These are phyloP conservation scores for Phlyctochytrium arcticum DNA, from an alignment of 192 early-diverging fungal species.

Conservation along the genomic window DNA sequence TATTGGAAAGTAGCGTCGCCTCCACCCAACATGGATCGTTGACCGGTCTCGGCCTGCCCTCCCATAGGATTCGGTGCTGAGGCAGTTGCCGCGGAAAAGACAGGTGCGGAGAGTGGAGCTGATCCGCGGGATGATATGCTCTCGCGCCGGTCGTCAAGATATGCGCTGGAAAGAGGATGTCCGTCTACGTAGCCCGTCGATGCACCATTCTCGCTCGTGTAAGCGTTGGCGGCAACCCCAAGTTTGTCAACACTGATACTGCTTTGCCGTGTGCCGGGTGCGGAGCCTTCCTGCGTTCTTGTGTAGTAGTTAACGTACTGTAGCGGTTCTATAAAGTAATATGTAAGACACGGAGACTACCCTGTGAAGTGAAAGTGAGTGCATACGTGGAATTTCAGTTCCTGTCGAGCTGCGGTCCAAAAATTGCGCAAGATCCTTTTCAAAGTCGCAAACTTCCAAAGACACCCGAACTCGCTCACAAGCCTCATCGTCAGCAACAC, in stretches of 20 bases:
- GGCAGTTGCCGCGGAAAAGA: neutral
- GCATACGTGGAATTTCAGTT: conserved; percentile 37
- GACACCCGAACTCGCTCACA: conserved; percentile 49
- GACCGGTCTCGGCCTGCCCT: neutral
- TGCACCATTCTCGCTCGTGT: neutral
- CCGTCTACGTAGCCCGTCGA: neutral
- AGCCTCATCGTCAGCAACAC: conserved; percentile 52
- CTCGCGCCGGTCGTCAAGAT: neutral
- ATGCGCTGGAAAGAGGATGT: neutral
- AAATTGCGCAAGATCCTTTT: conserved; percentile 42
- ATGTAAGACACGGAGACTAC: neutral
- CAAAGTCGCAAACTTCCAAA: conserved; percentile 45
- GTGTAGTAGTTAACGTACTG: conserved; percentile 46
- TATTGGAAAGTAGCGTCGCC: conserved; percentile 35
- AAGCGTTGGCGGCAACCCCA: neutral
- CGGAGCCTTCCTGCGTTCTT: conserved; percentile 25
- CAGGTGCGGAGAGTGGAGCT: neutral
- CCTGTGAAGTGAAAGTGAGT: neutral
- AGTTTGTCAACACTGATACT: neutral
- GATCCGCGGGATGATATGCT: neutral
- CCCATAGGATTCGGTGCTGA: neutral
- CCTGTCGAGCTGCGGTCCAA: conserved; percentile 36
- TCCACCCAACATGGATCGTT: neutral
- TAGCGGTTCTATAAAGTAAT: conserved; percentile 21
- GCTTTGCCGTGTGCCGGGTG: conserved; percentile 5